Base-by-base conservation (phyloP, 495 filamentous ascomycete genomes). In the Hypoxylon intermedium region DNA sequence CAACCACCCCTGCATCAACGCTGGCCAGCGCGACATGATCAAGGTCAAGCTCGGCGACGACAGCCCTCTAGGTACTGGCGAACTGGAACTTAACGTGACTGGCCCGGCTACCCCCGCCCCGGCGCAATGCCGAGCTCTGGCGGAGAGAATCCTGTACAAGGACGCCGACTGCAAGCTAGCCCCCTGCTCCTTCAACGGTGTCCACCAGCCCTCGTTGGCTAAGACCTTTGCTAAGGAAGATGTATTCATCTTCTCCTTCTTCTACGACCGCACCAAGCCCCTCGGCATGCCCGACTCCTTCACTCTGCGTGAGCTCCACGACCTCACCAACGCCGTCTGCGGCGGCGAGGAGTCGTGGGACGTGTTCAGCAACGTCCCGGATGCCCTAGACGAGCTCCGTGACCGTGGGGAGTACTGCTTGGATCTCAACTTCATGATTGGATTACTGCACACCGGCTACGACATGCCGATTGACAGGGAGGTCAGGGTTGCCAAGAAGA, bases 401-500 rank as follows among this genome's bases (percentile, higher is more conserved):
- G 91, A 81, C 51, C 82, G 94, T 47, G 90, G 94, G 9, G 92
- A 98, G 74, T 89, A 87, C 73, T 98, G 94, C 77, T 74, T 98
- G 71, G 94, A 98, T 72, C 77, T 98, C 59, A 98, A 88, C 74
- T 98, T 97, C 73, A 96, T 96, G 92, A 71, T 96, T 57, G 89
- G 88, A 18, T 78, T 98, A 46, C 76, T 97, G 56, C 93, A 97
- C 73, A 97, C 92, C 0, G 94, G 94, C 15, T 98, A 98, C 73
- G 94, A 97, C 63, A 98, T 98, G 92, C 93, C 93, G 4, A 82
- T 98, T 67, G 90, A 94, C 54, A 85, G 94, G 16, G 93, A 98
- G 76, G 92, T 98, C 49, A 91, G 89, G 81, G 95, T 97, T 65
- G 94, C 94, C 23, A 98, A 98, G 89, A 93, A 97, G 83, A 94